Conservation (phyloP, 1,139 yeast genomes). For the Lodderomyces pseudojiufengensis region DNA sequence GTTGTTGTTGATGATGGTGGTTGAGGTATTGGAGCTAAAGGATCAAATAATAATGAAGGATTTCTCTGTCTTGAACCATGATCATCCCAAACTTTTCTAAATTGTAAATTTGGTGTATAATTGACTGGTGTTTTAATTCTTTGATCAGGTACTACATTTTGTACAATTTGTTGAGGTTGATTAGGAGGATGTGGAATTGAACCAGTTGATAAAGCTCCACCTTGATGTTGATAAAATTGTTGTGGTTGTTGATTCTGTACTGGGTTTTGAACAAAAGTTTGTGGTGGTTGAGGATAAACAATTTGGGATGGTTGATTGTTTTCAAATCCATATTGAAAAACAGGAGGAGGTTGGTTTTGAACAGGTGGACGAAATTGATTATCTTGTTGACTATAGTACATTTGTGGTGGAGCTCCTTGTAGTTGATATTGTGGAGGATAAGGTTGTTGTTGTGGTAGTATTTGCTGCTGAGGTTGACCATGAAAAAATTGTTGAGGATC, state of each 20-base stretch:
- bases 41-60: constrained; percentile 37
- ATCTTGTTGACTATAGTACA: neutral
- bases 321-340: no score
- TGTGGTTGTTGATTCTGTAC: constrained; percentile 3
- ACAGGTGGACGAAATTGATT: neutral
- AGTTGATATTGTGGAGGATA: constrained; percentile 2
- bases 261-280: constrained; percentile 3
- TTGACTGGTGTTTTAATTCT: constrained; percentile 13
- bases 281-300: constrained; percentile 8
- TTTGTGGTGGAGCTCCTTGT: neutral
- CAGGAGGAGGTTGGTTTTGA: neutral
- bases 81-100: constrained; percentile 39
- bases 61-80: constrained; percentile 24
- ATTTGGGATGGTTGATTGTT: constrained; percentile 9
- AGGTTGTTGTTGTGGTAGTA: constrained; percentile 3
- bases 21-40: constrained; percentile 29
- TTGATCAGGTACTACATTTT: constrained; percentile 3
- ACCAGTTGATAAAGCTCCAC: constrained; percentile 1
- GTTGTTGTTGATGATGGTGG: constrained; percentile 6
- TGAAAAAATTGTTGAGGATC: neutral
- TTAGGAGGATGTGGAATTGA: constrained; percentile 4
- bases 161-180: no score
- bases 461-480: neutral
- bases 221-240: neutral
- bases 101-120: constrained; percentile 31